phyloP scores from a whole-genome alignment of 176 grass and related monocot genomes.

The Lolium rigidum region DNA sequence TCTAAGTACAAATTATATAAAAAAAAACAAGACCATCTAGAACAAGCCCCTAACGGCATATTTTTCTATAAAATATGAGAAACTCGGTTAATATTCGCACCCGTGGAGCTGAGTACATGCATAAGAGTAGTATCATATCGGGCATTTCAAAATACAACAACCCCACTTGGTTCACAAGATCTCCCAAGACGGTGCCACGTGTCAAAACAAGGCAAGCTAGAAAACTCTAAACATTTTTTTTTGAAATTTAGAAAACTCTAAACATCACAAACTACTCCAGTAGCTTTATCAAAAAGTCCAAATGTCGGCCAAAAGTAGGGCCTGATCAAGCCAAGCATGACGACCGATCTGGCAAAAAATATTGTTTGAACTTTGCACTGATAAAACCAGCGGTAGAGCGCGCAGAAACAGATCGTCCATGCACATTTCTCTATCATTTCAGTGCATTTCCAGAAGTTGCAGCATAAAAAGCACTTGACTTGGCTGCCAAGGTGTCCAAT shows the following conservation, averaged over 20 bases:
- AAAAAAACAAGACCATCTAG: no score
- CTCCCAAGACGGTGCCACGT: not conserved
- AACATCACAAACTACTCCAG: not conserved
- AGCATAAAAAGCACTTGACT: constrained; percentile 46
- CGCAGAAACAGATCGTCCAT: not conserved
- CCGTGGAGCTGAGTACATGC: no score
- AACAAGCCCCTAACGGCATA: no score
- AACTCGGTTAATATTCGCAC: no score
- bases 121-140: not conserved
- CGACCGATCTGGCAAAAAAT: constrained; percentile 13
- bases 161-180: not conserved
- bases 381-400: no score
- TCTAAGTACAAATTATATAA: no score
- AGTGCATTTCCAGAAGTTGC: constrained; percentile 14
- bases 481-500: not conserved
- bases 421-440: not conserved
- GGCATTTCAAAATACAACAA: not conserved
- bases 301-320: not conserved
- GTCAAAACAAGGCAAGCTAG: not conserved
- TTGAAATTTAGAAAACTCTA: not conserved
- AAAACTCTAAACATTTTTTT: not conserved
- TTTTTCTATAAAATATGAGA: no score
- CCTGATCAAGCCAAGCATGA: constrained; percentile 13
- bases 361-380: constrained; percentile 29
- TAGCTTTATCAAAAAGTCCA: constrained; percentile 1